Base-by-base conservation (phyloP, 176 grass and related monocot genomes). In the Puya raimondii region DNA sequence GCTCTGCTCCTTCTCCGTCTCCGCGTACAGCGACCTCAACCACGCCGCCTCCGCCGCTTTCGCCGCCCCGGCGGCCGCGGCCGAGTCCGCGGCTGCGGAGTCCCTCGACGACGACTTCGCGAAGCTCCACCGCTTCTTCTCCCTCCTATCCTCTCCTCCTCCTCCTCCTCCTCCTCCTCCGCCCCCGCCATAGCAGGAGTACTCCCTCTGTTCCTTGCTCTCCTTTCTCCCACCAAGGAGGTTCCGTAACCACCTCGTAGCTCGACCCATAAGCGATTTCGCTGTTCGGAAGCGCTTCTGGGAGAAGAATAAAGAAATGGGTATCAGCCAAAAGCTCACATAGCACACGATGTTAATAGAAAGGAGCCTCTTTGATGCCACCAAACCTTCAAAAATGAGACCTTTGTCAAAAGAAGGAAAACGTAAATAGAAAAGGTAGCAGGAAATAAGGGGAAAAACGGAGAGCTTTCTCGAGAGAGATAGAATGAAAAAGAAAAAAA, bases 71-170 rank as follows among this genome's bases (percentile, higher is more conserved):
- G 52, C 15, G 1, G 59, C 61, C 16, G 69, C 53, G 2, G 42
- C 14, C 0, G 73, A 76, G 58, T 88, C 84, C 0, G 76, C 69
- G 10, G 65, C 67, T 11, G 59, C 56, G 2, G 71, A 73, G 22
- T 91, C 95, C 17, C 85, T 52, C n/a, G 82, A 71, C 49, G 86
- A 74, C 53, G 84, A 82, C 69, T 87, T 79, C 8, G 64, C 80
- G 49, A 99, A 93, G 72, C 89, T 99, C 89, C 94, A 93, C 9
- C 94, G 70, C 69, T 93, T 99, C 82, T 82, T 88, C 70, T 99
- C 87, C 47, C 54, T 69, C 65, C 65, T 77, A 23, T 29, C 75
- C 14, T 63, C 25, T 47, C 2, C 48, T 6, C 72, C 58, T 10
- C 5, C 52, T 11, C 3, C 1, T 17, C 72, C 58, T 4, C 4